Conservation (phyloP, 2,329 filamentous ascomycete species). For the Talaromyces piceae region DNA sequence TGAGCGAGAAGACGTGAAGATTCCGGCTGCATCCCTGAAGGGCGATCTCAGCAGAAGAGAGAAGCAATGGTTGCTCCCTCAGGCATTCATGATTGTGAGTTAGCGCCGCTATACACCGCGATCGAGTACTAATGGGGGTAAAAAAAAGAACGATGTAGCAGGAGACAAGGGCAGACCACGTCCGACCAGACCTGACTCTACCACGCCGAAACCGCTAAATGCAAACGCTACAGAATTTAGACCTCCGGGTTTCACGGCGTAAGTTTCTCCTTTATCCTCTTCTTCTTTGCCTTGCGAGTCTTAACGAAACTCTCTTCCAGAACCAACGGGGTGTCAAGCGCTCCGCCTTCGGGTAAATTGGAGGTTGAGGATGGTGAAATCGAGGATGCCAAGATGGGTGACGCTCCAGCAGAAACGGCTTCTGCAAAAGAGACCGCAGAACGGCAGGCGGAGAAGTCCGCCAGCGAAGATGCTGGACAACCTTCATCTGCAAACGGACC, state of each 20-base stretch:
- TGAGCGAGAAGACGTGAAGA: slow-evolving; percentile 44
- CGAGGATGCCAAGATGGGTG: slow-evolving; percentile 38
- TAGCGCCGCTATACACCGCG: slow-evolving; percentile 4
- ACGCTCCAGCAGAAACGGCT: slow-evolving; percentile 16
- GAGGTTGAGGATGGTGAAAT: slow-evolving; percentile 42
- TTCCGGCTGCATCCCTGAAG: slow-evolving; percentile 42
- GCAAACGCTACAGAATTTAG: slow-evolving; percentile 36
- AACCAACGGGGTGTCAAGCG: slow-evolving; percentile 18
- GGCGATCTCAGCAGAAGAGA: slow-evolving; percentile 42
- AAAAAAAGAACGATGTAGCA: slow-evolving; percentile 19
- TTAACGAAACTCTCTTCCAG: slow-evolving; percentile 15
- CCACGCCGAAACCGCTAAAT: slow-evolving; percentile 32
- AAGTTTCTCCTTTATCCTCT: slow-evolving; percentile 18
- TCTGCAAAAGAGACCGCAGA: not conserved
- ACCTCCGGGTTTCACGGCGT: slow-evolving; percentile 26
- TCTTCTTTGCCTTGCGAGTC: not conserved
- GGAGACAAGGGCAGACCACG: slow-evolving; percentile 22
- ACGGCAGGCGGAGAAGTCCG: not conserved
- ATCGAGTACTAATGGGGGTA: slow-evolving; percentile 4
- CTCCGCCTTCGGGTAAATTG: slow-evolving; percentile 19
- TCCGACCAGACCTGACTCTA: slow-evolving; percentile 21
- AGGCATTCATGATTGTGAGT: slow-evolving; percentile 37
- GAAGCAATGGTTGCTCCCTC: slow-evolving; percentile 43
- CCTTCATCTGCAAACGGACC: not conserved
- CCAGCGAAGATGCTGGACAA: not conserved